Base-by-base conservation (phyloP, 2,329 filamentous ascomycete genomes). In the Aureobasidium sp. region DNA sequence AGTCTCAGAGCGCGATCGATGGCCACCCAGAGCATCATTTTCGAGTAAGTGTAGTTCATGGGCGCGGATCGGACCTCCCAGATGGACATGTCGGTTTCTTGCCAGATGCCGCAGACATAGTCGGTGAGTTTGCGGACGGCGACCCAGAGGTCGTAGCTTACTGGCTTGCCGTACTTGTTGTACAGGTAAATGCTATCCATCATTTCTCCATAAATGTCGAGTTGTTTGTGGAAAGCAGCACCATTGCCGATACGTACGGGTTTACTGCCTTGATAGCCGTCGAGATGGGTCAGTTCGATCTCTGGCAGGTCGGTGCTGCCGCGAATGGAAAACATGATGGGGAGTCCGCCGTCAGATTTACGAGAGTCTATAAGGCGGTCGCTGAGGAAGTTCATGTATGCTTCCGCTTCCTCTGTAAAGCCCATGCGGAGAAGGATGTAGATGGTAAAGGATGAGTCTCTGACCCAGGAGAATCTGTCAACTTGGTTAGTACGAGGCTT, bases 21-120 rank as follows among this genome's bases (percentile, higher is more conserved):
- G 16, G 86, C 85, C 3, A 90, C 86, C 86, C 86, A 90, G 19
- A 90, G 41, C 83, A 90, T 87, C 58, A 90, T 77, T 64, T 90
- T 88, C n/a, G 83, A 87, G 68, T 90, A 90, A 12, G 84, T 80
- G 60, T 89, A 90, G 62, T 88, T 80, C 66, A 89, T 85, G 64
- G 85, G 85, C 62, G 82, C 72, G 59, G 86, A 86, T 37, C 86
- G 79, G 5, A 88, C 85, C 65, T 90, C 86, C 86, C 86, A 90
- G 61, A 90, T 90, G 2, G 84, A 88, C 85, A 89, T 89, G 63
- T 90, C 86, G 62, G 70, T 68, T 74, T 80, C 71, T 54, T 83
- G 69, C 64, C 83, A 78, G 50, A 89, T 80, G 0, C 77, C 81
- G 57, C 88, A 74, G 32, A 88, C 83, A 61, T 86, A 86, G 63